Evolutionary conservation across 2,329 filamentous ascomycete species (phyloP), one percentile per base, ranked within the genome.

Genomic region (Calonectria crousiana): DNA sequence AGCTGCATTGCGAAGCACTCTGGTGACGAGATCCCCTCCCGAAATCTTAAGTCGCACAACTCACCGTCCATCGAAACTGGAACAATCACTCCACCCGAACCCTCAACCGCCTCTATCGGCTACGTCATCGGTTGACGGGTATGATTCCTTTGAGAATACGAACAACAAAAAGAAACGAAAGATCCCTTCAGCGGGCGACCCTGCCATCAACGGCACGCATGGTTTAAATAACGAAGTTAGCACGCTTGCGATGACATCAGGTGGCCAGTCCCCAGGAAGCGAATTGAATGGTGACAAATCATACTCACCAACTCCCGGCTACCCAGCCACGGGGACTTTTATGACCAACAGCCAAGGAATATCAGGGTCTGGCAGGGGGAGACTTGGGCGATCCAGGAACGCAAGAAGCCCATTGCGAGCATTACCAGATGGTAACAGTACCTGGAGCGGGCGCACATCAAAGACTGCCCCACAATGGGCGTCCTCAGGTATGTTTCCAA

Each of bases 91-190:
- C 73, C 86, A 88, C 65, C 73, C 84, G 3, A 88, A 88, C 71
- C 84, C 87, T 23, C 88, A 91, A 53, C 90, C 92, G 28, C 90
- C 93, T 64, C 90, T 90, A 53, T 95, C 95, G 16, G 92, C 93
- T 30, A 89, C 91, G 8, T 93, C 93, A 6, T 94, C 93, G 3
- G 87, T 91, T 14, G 96, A 98, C 83, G 95, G 96, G 18, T 98
- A 98, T 84, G 97, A 99, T 84, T 97, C 95, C 9, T 98, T 98
- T 81, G 97, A 99, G 85, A 98, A 98, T 81, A 98, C 95, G 44
- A 98, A 98, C 84, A 99, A 99, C 84, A 99, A 99, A 86, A 99
- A 98, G 88, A 98, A 99, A 85, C 92, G 97, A 78, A 99, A 99
- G 86, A 98, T 99, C 47, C 97, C 97, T 0, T 95, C 95, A 0